Evolutionary conservation across 2,329 filamentous ascomycete genomes (phyloP).

Genomic region (Claviceps spartinae): DNA sequence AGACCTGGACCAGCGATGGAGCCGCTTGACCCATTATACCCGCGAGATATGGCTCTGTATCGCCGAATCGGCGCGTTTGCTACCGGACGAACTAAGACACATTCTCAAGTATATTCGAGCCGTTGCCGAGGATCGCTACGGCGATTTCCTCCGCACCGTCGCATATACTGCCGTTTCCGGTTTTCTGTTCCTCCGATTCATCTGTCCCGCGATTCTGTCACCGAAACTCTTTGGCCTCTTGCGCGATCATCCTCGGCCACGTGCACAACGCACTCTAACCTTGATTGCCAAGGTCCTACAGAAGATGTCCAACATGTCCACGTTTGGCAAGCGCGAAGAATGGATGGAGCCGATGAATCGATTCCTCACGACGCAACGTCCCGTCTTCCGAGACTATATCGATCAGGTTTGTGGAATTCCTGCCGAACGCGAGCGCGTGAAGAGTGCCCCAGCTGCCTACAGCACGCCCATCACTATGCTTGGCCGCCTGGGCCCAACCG

Average conservation of each 20-base stretch:
- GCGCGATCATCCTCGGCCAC: conserved; percentile 65
- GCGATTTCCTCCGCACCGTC: conserved; percentile 79
- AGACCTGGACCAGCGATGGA: conserved; percentile 76
- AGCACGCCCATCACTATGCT: conserved; percentile 87
- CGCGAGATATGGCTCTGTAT: conserved; percentile 80
- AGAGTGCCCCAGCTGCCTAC: conserved; percentile 67
- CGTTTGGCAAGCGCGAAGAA: conserved; percentile 86
- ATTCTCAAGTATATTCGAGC: conserved; percentile 85
- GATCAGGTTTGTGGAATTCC: conserved; percentile 77
- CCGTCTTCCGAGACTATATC: conserved; percentile 75
- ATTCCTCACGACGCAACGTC: conserved; percentile 62
- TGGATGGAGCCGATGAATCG: conserved; percentile 99
- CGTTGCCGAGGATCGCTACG: conserved; percentile 88
- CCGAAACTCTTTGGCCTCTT: conserved; percentile 85
- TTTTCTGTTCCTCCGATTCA: conserved; percentile 87
- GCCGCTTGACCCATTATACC: conserved; percentile 59
- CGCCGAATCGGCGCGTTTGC: conserved; percentile 54
- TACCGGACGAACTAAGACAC: conserved; percentile 68
- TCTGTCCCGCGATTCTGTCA: conserved; percentile 91
- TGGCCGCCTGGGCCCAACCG: conserved; percentile 62
- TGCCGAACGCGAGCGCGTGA: conserved; percentile 46
- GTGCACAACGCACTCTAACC: conserved; percentile 76
- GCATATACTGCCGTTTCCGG: conserved; percentile 90
- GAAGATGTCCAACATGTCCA: conserved; percentile 79
- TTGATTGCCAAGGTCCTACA: conserved; percentile 87